These are phyloP conservation scores for Schoenoplectus tabernaemontani DNA, from an alignment of 202 grass and related monocot species.

Conservation along the genomic window DNA sequence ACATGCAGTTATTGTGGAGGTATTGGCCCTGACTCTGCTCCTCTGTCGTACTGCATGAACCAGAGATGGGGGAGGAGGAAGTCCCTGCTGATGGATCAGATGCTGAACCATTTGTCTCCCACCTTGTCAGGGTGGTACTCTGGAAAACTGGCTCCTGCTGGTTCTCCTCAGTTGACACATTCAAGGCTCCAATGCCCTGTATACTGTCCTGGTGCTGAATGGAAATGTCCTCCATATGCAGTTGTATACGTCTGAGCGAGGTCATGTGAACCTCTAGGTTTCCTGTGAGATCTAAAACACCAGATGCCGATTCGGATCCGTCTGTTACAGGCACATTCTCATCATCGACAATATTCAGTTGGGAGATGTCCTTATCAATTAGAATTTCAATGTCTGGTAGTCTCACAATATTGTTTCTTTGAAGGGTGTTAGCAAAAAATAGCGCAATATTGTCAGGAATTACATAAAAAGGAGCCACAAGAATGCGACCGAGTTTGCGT, in stretches of 20 bases:
- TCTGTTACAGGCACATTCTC: slow-evolving; percentile 8
- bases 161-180: background rate
- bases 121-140: background rate
- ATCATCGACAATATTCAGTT: slow-evolving; percentile 11
- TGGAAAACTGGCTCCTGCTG: background rate
- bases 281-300: slow-evolving; percentile 44
- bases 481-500: slow-evolving; percentile 64
- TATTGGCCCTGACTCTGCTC: slow-evolving; percentile 30
- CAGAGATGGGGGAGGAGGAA: slow-evolving; percentile 36
- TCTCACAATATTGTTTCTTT: slow-evolving; percentile 37
- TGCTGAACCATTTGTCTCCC: slow-evolving; percentile 20
- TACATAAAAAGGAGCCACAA: slow-evolving; percentile 35
- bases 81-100: slow-evolving; percentile 26
- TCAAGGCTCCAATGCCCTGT: slow-evolving; percentile 22
- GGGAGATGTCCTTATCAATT: slow-evolving; percentile 1
- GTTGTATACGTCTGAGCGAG: slow-evolving; percentile 54
- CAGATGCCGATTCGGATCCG: slow-evolving; percentile 4
- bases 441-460: slow-evolving; percentile 40
- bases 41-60: slow-evolving; percentile 33
- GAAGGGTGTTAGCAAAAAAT: slow-evolving; percentile 73
- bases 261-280: slow-evolving; percentile 61
- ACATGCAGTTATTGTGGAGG: slow-evolving; percentile 5
- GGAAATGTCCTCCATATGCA: slow-evolving; percentile 48
- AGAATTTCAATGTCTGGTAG: slow-evolving; percentile 35
- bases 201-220: slow-evolving; percentile 31